Evolutionary conservation across 805 yeast genomes (phyloP), one percentile per base, ranked within the genome.

Genomic region (Hemisphaericaspora nanyangensis): DNA sequence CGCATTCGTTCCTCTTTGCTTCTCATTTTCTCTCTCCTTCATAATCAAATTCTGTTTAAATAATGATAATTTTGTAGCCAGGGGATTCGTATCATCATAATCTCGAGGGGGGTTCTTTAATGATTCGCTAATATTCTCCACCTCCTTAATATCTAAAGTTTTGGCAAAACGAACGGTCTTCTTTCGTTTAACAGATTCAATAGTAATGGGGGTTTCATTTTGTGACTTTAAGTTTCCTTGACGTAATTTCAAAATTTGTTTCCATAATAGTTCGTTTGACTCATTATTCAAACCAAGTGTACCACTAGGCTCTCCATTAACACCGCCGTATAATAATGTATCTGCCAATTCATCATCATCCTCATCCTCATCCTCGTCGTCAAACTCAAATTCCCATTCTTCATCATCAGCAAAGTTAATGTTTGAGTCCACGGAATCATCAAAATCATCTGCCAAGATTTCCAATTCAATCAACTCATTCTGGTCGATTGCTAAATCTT

Each of bases 161-260:
- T 68, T 66, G 0, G 80, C 68, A 59, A 82, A 82, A 13, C 70
- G 56, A 7, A 82, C 87, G 2, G 74, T 58, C 48, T 77, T 79
- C 45, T 65, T 65, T n/a, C 36, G 22, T n/a, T 25, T 32, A 17
- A 26, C 24, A 13, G 26, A 11, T 18, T n/a, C 12, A 20, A 26
- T 37, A 17, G 30, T 38, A 10, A 30, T 15, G 7, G 11, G 20
- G 7, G 17, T 12, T 2, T 30, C 30, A 3, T 6, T 13, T 17
- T 34, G 20, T 27, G 10, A 15, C 26, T 8, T 27, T 26, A 35
- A 47, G 35, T 29, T 28, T 20, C 50, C 56, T 35, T 22, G 26
- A 46, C 68, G 40, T 26, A 56, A 49, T 47, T 60, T 37, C 48
- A 50, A 49, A 5, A 76, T 61, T 44, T 71, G 70, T 25, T 61